phyloP scores from a whole-genome alignment of 2,329 filamentous ascomycete species.

The Phialophora macrospora region DNA sequence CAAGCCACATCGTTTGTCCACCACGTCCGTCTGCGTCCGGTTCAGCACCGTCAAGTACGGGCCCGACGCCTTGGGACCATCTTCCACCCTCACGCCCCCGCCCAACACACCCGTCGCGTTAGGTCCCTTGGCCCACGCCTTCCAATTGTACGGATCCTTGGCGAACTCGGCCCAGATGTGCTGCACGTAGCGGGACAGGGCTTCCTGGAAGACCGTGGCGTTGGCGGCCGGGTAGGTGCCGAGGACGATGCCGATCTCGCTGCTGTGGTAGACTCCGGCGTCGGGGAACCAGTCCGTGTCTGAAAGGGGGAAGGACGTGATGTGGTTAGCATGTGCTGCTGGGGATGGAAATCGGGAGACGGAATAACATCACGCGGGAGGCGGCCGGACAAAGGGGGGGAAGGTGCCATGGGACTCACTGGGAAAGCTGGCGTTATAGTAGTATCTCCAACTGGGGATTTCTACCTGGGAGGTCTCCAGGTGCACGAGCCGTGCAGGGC shows the following conservation, averaged over 20 bases:
- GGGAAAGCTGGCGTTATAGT: constrained; percentile 43
- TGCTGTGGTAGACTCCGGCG: constrained; percentile 44
- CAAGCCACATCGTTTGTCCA: constrained; percentile 11
- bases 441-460: constrained; percentile 42
- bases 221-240: constrained; percentile 40
- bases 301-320: neutral
- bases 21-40: constrained; percentile 7
- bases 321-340: neutral
- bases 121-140: constrained; percentile 18
- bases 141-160: constrained; percentile 37
- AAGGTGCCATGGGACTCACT: constrained; percentile 23
- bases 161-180: constrained; percentile 41
- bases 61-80: constrained; percentile 8
- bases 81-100: constrained; percentile 1
- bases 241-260: constrained; percentile 44
- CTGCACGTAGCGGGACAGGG: constrained; percentile 40
- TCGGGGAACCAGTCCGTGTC: constrained; percentile 31
- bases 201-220: constrained; percentile 35
- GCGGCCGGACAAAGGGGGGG: neutral
- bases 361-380: neutral
- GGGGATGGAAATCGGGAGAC: too few species aligned
- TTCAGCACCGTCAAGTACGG: constrained; percentile 10
- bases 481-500: constrained; percentile 29
- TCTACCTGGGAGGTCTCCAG: constrained; percentile 31
- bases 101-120: constrained; percentile 4